Evolutionary conservation across 2,329 filamentous ascomycete species (phyloP).

Genomic region (Verticillium tricorpus): DNA sequence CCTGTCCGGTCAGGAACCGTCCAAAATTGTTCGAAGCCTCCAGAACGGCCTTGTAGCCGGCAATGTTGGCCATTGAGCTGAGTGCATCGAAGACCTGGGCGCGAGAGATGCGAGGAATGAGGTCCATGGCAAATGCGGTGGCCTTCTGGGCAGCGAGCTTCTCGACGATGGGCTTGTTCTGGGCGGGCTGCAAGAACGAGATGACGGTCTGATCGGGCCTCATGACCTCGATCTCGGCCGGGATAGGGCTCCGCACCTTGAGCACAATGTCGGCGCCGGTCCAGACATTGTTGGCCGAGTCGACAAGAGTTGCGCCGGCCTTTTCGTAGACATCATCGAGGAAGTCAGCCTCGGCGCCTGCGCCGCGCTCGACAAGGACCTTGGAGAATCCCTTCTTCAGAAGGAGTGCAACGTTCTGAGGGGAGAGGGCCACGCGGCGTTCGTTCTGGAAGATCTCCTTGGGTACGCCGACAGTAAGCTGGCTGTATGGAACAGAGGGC

Average conservation of each 20-base stretch:
- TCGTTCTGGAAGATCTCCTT: conserved; percentile 75
- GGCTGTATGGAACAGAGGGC: conserved; percentile 58
- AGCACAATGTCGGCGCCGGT: conserved; percentile 71
- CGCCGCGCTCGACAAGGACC: conserved; percentile 74
- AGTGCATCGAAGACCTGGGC: conserved; percentile 86
- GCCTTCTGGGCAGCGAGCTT: conserved; percentile 66
- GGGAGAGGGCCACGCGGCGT: conserved; percentile 78
- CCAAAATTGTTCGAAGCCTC: conserved; percentile 89
- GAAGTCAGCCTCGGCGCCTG: conserved; percentile 74
- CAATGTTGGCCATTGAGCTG: conserved; percentile 92
- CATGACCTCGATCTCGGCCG: conserved; percentile 65
- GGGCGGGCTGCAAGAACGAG: conserved; percentile 77
- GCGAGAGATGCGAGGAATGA: conserved; percentile 84
- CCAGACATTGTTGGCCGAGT: conserved; percentile 65
- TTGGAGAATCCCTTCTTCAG: conserved; percentile 81
- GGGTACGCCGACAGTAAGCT: conserved; percentile 74
- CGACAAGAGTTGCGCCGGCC: conserved; percentile 74
- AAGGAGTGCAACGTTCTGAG: conserved; percentile 74
- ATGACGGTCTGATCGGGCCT: conserved; percentile 69
- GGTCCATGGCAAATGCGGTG: conserved; percentile 86
- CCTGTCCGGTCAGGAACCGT: conserved; percentile 82
- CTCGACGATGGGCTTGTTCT: conserved; percentile 73
- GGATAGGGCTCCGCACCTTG: conserved; percentile 74
- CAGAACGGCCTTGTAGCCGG: conserved; percentile 86
- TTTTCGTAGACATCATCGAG: conserved; percentile 71